These are phyloP conservation scores for Aspergillus proliferans DNA, from an alignment of 2,329 filamentous ascomycete genomes.

Conservation along the genomic window DNA sequence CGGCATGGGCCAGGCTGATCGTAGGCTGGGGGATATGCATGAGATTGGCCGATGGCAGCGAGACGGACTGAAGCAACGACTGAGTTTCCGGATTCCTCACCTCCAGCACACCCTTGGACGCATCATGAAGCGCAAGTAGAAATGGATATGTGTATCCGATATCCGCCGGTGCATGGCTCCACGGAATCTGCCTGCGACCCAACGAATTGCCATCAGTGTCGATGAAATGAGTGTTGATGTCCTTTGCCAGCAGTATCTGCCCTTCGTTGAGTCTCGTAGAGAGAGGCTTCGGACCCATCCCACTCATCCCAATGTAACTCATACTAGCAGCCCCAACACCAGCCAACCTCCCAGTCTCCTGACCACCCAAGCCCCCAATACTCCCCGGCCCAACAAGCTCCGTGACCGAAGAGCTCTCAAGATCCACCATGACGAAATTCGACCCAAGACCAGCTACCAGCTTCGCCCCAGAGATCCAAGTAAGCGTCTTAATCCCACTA, in stretches of 20 bases:
- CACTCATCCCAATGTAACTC: conserved; percentile 93
- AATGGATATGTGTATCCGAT: conserved; percentile 97
- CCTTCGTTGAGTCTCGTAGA: conserved; percentile 75
- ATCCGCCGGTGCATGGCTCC: conserved; percentile 78
- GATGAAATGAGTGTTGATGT: conserved; percentile 92
- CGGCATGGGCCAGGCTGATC: conserved; percentile 88
- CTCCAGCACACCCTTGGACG: conserved; percentile 77
- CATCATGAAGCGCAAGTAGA: conserved; percentile 75
- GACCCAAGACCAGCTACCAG: conserved; percentile 86
- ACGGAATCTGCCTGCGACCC: conserved; percentile 83
- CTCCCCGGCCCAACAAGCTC: conserved; percentile 75
- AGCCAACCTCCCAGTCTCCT: conserved; percentile 69
- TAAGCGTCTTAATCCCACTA: conserved; percentile 79
- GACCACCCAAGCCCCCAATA: conserved; percentile 58
- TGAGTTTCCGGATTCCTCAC: conserved; percentile 89
- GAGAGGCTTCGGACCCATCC: conserved; percentile 84
- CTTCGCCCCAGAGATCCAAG: conserved; percentile 82
- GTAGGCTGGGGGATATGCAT: conserved; percentile 90
- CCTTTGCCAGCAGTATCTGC: conserved; percentile 89
- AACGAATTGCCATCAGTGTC: conserved; percentile 74
- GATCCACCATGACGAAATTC: conserved; percentile 83
- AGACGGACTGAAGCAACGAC: conserved; percentile 78
- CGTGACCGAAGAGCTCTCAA: conserved; percentile 64
- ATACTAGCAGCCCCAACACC: conserved; percentile 79
- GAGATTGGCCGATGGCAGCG: conserved; percentile 72